Conservation (phyloP, 306 rosid species). For the Styphnolobium japonicum region DNA sequence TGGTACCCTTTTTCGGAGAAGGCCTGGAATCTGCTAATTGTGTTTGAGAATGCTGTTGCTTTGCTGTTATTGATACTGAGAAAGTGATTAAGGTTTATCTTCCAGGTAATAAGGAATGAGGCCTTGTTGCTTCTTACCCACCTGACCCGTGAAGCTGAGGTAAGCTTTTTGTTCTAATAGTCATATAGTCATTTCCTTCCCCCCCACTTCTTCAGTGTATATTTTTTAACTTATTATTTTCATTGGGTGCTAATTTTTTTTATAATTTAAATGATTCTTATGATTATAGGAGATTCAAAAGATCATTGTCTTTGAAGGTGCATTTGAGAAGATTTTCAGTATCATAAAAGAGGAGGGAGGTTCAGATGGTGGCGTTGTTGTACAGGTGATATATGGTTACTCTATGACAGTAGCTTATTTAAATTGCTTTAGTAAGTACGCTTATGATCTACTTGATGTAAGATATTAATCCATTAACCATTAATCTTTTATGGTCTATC, state of each 20-base stretch:
- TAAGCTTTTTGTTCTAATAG: constrained; percentile 33
- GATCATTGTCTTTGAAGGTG: constrained; percentile 96
- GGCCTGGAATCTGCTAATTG: not conserved
- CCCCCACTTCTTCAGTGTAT: not conserved
- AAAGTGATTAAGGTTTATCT: constrained; percentile 26
- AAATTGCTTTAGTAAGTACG: constrained; percentile 11
- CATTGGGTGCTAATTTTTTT: not conserved
- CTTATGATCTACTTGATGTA: not conserved
- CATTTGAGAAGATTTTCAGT: constrained; percentile 90
- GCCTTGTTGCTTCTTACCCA: constrained; percentile 88
- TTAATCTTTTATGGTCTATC: not conserved
- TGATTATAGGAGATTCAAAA: constrained; percentile 91
- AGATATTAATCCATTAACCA: not conserved
- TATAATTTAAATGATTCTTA: constrained; percentile 24
- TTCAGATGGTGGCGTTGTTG: constrained; percentile 97
- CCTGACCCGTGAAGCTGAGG: constrained; percentile 96
- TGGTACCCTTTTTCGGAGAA: not conserved
- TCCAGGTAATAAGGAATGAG: constrained; percentile 91
- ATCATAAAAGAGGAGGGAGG: constrained; percentile 90
- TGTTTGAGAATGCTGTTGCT: not conserved
- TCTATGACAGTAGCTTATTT: not conserved
- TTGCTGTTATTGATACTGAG: constrained; percentile 2
- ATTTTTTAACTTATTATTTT: not conserved
- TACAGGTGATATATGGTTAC: constrained; percentile 63
- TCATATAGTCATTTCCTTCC: no score